Base-by-base conservation (phyloP, 2,329 filamentous ascomycete species). In the Cordyceps cicadae region DNA sequence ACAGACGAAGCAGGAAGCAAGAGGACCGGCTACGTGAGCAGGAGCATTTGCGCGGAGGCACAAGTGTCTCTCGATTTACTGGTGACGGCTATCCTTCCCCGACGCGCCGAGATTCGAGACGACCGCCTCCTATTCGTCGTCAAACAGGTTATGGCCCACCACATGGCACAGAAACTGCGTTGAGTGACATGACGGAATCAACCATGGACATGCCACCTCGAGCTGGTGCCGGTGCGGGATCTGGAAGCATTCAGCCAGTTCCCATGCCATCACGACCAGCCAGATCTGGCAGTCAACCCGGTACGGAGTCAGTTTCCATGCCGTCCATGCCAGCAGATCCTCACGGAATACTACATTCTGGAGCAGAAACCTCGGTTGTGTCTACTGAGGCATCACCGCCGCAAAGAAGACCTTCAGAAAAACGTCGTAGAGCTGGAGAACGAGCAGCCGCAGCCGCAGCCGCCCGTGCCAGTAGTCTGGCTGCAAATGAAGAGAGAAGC, bases 1-100 rank as follows among this genome's bases (percentile, higher is more conserved):
- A 85, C 71, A 74, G 84, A 66, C 75, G 75, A 55, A 69, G 75
- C 62, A 76, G 68, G 63, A 74, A 75, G 58, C 80, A 81, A 62
- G 81, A 79, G 54, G 78, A 79, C 34, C 75, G 80, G 45, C 73
- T 76, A 8, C 43, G 74, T 5, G 69, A 69, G 39, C 74, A 79
- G 5, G 70, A 84, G 71, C 78, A 86, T 2, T 66, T 74, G 65
- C 80, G 84, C 58, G 82, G 84, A 24, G 81, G 89, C 5, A 83
- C 82, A 41, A 80, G 81, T 37, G 78, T 81, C n/a, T 83, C 85
- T 24, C 79, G 79, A 66, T 90, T 84, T 63, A 90, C 88, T 2
- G 88, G 84, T 32, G 89, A 92, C 69, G 87, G 87, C 29, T 78
- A 81, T 62, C 75, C 77, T 3, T 79, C 79, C 17, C 79, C 82